Conservation (phyloP, 495 filamentous ascomycete species). For the Podospora appendiculata region DNA sequence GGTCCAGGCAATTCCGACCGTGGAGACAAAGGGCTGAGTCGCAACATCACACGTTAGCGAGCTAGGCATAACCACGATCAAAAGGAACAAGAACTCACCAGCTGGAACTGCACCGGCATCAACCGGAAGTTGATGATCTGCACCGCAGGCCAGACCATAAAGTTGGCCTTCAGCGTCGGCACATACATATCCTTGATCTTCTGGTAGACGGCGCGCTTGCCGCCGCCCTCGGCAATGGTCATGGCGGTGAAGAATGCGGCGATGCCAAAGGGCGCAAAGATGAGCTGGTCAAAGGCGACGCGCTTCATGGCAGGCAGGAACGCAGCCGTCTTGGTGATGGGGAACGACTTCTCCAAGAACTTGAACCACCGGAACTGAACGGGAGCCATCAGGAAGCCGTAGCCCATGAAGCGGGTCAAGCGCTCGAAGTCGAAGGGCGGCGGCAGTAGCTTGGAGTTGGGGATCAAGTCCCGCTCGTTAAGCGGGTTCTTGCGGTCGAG, state of each 20-base stretch:
- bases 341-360: slow-evolving; percentile 76
- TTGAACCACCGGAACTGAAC: slow-evolving; percentile 96
- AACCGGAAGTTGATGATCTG: slow-evolving; percentile 96
- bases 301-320: slow-evolving; percentile 77
- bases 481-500: slow-evolving; percentile 77
- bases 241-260: slow-evolving; percentile 91
- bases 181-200: slow-evolving; percentile 93
- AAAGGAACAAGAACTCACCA: slow-evolving; percentile 54
- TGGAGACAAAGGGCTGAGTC: slow-evolving; percentile 89
- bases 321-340: slow-evolving; percentile 68
- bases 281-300: slow-evolving; percentile 88
- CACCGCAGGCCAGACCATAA: slow-evolving; percentile 89
- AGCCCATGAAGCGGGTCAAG: slow-evolving; percentile 87
- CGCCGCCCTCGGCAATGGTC: slow-evolving; percentile 93
- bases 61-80: not conserved
- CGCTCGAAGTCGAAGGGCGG: slow-evolving; percentile 95
- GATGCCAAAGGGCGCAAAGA: slow-evolving; percentile 90
- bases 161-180: slow-evolving; percentile 93
- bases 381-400: slow-evolving; percentile 92
- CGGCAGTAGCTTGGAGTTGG: slow-evolving; percentile 50
- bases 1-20: slow-evolving; percentile 98
- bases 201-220: slow-evolving; percentile 63
- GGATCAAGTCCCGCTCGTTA: slow-evolving; percentile 57
- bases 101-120: slow-evolving; percentile 92
- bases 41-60: not conserved